Evolutionary conservation across 169 alveolate species (phyloP).

Genomic region (Eimeria acervulina): DNA sequence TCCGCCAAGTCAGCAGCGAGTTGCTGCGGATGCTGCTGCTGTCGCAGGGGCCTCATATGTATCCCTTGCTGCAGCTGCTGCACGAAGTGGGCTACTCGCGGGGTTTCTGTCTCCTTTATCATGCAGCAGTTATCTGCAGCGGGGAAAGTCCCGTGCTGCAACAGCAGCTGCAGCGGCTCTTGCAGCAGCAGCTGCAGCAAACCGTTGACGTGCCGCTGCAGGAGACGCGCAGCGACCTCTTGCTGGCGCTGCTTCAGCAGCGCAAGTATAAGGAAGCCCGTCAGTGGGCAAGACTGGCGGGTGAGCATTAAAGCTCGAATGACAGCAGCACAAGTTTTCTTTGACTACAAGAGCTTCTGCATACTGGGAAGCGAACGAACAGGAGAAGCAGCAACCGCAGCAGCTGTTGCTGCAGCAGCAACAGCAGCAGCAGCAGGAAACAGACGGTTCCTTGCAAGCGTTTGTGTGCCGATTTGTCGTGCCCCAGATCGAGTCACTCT

Average conservation of each 20-base stretch:
- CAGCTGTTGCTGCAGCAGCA: background rate
- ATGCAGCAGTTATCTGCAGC: conserved; percentile 6
- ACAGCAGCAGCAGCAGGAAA: background rate
- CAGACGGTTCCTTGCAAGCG: background rate
- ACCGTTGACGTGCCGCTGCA: conserved; percentile 53
- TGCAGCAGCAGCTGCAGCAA: conserved; percentile 65
- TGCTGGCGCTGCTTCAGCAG: conserved; percentile 67
- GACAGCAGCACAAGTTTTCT: background rate
- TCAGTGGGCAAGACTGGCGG: conserved; percentile 55
- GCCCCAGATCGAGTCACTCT: background rate
- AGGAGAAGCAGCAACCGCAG: background rate
- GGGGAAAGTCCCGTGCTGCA: conserved; percentile 59
- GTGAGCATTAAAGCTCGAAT: background rate
- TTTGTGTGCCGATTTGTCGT: background rate
- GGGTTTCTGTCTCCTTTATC: conserved; percentile 43
- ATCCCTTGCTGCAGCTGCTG: conserved; percentile 54
- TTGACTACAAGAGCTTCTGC: too few species aligned
- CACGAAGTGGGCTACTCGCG: conserved; percentile 17
- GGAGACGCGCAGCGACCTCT: conserved; percentile 28
- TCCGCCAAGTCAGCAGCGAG: conserved; percentile 73
- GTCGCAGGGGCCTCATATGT: conserved; percentile 31
- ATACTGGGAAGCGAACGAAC: background rate
- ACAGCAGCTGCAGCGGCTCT: conserved; percentile 65
- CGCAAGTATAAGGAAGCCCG: conserved; percentile 12
- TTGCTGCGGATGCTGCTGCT: conserved; percentile 56